These are phyloP conservation scores for Corchorus olitorius DNA, from an alignment of 345 rosid genomes.

Conservation along the genomic window DNA sequence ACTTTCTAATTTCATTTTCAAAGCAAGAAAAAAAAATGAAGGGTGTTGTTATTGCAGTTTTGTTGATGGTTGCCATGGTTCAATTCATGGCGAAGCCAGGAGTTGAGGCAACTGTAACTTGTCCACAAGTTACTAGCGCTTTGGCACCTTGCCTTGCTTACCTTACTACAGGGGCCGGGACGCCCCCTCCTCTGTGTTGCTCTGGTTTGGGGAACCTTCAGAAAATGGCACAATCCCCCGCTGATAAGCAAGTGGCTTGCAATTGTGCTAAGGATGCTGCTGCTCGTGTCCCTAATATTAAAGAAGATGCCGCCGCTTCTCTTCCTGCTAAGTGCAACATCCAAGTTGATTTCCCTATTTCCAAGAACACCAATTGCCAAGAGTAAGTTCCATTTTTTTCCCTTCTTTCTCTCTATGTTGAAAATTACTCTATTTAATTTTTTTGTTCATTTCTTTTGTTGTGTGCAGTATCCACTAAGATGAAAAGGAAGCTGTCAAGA, in stretches of 20 bases:
- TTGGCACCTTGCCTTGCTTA: constrained; percentile 23
- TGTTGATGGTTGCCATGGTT: neutral
- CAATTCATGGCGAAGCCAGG: constrained; percentile 16
- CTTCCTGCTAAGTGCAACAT: constrained; percentile 30
- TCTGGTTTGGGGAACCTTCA: constrained; percentile 9
- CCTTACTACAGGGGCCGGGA: neutral
- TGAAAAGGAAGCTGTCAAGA: too few relatives aligned
- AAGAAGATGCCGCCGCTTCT: constrained; percentile 26
- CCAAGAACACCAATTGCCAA: constrained; percentile 20
- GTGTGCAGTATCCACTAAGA: too few relatives aligned
- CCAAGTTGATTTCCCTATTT: constrained; percentile 20
- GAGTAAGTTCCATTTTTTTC: neutral
- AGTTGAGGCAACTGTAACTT: constrained; percentile 3
- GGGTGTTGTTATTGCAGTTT: neutral
- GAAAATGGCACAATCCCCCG: constrained; percentile 13
- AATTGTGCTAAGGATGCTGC: constrained; percentile 29
- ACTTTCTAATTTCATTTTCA: neutral
- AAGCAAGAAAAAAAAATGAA: neutral
- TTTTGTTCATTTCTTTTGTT: neutral
- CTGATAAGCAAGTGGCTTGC: constrained; percentile 31
- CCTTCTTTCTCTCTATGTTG: neutral
- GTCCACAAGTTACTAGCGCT: constrained; percentile 9
- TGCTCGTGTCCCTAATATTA: neutral
- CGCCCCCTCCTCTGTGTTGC: constrained; percentile 23
- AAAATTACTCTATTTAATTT: neutral